A percentile compares a stretch with the other conserved stretches of the same genome.
Evolutionary conservation across 2,329 filamentous ascomycete genomes (phyloP).

Genomic region (Talaromyces sp.): DNA sequence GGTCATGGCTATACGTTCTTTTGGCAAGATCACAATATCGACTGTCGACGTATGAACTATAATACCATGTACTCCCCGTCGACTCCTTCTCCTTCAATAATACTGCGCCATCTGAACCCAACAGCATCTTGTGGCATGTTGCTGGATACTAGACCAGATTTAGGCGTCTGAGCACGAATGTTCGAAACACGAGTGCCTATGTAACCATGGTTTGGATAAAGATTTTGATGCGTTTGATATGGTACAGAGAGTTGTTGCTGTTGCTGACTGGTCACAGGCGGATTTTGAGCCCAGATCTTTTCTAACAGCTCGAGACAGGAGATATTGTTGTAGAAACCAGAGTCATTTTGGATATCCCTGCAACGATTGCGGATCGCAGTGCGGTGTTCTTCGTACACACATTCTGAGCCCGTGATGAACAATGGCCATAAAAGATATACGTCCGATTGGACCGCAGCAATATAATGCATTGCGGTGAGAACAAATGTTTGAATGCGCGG

Average conservation of each 20-base stretch:
- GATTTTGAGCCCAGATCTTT: conserved; percentile 63
- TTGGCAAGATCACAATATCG: background rate
- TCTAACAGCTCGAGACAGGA: conserved; percentile 80
- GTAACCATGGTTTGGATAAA: conserved; percentile 3
- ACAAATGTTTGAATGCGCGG: conserved; percentile 79
- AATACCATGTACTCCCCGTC: conserved; percentile 32
- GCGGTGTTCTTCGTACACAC: conserved; percentile 73
- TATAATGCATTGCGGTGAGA: conserved; percentile 74
- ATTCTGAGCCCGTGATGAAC: conserved; percentile 85
- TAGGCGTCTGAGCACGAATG: conserved; percentile 5
- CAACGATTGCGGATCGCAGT: conserved; percentile 74
- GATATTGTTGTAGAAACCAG: conserved; percentile 90
- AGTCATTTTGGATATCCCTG: conserved; percentile 78
- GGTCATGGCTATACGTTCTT: background rate
- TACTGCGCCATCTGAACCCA: conserved; percentile 27
- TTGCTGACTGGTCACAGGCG: conserved; percentile 3
- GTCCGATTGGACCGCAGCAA: conserved; percentile 71
- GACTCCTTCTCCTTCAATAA: conserved; percentile 25
- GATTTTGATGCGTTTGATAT: conserved; percentile 20
- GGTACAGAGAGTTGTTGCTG: conserved; percentile 16
- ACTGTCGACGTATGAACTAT: conserved; percentile 10
- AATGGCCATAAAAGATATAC: conserved; percentile 93
- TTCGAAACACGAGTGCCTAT: conserved; percentile 12
- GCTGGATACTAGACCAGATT: background rate
- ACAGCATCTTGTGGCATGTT: background rate